A percentile compares a stretch with the other conserved stretches of the same genome.
Conservation (phyloP, 2,329 filamentous ascomycete species). For the Raffaelea ambrosiae region DNA sequence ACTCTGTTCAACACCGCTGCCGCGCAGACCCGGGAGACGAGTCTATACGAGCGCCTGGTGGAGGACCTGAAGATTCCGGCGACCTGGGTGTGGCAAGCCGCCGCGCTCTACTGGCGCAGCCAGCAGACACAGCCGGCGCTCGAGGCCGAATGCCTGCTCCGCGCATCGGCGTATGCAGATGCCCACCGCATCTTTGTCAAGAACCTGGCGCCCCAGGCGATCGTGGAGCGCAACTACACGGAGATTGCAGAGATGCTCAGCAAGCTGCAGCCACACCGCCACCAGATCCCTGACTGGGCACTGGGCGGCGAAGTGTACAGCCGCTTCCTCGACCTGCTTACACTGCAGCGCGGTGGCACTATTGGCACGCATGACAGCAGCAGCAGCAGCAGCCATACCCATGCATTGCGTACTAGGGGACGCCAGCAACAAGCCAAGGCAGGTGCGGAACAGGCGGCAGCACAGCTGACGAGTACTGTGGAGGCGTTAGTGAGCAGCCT, state of each 20-base stretch:
- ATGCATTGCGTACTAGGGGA: too few species aligned
- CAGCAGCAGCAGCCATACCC: conserved; percentile 11
- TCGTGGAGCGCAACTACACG: conserved; percentile 75
- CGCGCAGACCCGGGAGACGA: conserved; percentile 25
- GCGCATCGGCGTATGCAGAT: conserved; percentile 65
- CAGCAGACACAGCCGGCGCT: conserved; percentile 58
- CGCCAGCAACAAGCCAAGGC: conserved; percentile 12
- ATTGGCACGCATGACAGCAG: conserved; percentile 12
- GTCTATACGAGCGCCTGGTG: conserved; percentile 43
- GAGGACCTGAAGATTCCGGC: conserved; percentile 62
- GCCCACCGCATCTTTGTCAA: conserved; percentile 77
- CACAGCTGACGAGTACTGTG: conserved; percentile 33
- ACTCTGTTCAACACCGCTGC: conserved; percentile 50
- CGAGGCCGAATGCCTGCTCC: conserved; percentile 74
- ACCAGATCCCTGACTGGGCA: conserved; percentile 63
- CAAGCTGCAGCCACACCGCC: conserved; percentile 58
- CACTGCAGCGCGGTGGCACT: conserved; percentile 25
- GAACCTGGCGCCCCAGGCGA: conserved; percentile 69
- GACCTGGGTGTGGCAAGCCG: conserved; percentile 79
- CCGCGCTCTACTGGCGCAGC: conserved; percentile 72
- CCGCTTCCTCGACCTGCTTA: conserved; percentile 47
- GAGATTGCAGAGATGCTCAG: conserved; percentile 47
- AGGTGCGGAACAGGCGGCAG: conserved; percentile 12
- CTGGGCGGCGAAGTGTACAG: conserved; percentile 73
- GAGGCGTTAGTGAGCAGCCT: conserved; percentile 50